phyloP scores from a whole-genome alignment of 306 rosid genomes.

The Quercus agrifolia region DNA sequence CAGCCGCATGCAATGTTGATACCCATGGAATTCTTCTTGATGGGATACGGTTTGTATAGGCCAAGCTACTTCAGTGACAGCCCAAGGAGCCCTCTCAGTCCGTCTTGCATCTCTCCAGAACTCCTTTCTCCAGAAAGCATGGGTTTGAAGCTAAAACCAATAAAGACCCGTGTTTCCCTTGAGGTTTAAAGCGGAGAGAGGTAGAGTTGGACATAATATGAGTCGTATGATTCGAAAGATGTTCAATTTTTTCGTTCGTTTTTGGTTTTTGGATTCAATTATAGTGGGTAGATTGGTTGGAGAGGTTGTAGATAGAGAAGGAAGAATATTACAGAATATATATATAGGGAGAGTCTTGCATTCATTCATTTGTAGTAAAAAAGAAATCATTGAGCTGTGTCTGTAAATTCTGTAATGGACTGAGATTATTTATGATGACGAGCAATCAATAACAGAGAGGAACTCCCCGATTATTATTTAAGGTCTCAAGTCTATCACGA shows the following conservation, averaged over 20 bases:
- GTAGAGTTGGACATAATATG: neutral
- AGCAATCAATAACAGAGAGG: constrained; percentile 42
- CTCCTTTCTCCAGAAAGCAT: constrained; percentile 97
- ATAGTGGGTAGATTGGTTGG: constrained; percentile 23
- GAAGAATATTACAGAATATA: constrained; percentile 16
- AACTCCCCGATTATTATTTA: constrained; percentile 7
- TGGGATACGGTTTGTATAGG: constrained; percentile 83
- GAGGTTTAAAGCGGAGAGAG: constrained; percentile 24
- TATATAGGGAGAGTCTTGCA: constrained; percentile 24
- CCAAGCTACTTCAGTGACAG: constrained; percentile 65
- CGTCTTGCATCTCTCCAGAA: constrained; percentile 87
- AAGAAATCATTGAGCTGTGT: constrained; percentile 43
- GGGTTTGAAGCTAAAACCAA: constrained; percentile 92
- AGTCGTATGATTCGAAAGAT: constrained; percentile 26
- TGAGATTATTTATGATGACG: constrained; percentile 37
- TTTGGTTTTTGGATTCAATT: constrained; percentile 25
- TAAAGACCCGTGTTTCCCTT: constrained; percentile 65
- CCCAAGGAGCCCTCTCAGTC: constrained; percentile 84
- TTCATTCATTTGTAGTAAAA: constrained; percentile 68
- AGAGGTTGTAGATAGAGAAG: constrained; percentile 46
- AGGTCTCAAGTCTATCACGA: neutral
- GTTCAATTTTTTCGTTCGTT: constrained; percentile 21
- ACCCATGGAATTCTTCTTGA: constrained; percentile 84
- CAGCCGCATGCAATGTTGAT: constrained; percentile 96
- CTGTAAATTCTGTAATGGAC: constrained; percentile 33